These are phyloP conservation scores for Nemania sp. DNA, from an alignment of 2,329 filamentous ascomycete species.

Conservation along the genomic window DNA sequence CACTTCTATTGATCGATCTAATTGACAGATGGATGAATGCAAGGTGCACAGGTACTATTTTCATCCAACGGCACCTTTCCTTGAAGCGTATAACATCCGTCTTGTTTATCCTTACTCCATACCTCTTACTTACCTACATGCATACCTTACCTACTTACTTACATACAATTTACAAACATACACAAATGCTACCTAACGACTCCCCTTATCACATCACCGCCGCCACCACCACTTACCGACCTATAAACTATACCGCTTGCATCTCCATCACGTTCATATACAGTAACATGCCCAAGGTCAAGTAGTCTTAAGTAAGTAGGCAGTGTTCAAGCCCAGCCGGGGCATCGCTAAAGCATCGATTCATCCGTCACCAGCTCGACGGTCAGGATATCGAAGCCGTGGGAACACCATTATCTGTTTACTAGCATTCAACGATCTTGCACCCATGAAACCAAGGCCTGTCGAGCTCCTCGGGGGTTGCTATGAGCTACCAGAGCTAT, in stretches of 20 bases:
- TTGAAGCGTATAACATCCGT: conserved; percentile 4
- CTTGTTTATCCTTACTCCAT: conserved; percentile 6
- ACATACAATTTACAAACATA: background rate
- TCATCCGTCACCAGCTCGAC: no score
- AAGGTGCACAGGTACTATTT: conserved; percentile 1
- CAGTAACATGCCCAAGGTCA: no score
- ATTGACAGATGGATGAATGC: conserved; percentile 7
- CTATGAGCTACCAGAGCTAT: background rate
- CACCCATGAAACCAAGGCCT: background rate
- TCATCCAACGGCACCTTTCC: conserved; percentile 4
- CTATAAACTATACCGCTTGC: no score
- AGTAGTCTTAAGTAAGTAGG: no score
- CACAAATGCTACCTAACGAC: conserved; percentile 3
- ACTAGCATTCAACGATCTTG: background rate
- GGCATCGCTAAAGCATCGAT: no score
- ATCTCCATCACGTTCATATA: no score
- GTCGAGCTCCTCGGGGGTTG: background rate
- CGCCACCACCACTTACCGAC: background rate
- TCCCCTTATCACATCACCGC: no score
- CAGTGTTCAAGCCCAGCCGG: no score
- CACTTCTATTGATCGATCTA: background rate
- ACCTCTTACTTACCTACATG: background rate
- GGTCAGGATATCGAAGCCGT: no score
- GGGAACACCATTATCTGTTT: background rate
- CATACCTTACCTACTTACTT: background rate